Conservation (phyloP, 768 basidiomycete genomes). For the Collybia mongolica region DNA sequence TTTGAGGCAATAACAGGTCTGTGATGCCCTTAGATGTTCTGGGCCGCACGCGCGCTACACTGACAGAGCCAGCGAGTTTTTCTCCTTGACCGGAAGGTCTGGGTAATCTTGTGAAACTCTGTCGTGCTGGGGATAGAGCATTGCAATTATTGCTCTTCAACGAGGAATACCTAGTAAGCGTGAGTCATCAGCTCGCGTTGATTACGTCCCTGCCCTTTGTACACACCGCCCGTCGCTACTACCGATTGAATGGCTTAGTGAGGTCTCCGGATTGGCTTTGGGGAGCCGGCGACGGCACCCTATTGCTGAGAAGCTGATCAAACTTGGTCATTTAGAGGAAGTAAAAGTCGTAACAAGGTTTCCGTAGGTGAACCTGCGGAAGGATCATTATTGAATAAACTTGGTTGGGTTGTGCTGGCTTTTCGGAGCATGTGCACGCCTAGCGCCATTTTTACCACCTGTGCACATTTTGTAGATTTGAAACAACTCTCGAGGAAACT, state of each 20-base stretch:
- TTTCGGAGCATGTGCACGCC: constrained; percentile 33
- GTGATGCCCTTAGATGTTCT: constrained; percentile 91
- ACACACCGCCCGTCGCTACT: constrained; percentile 83
- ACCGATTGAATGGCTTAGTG: constrained; percentile 91
- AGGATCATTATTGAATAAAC: constrained; percentile 62
- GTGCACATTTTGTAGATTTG: constrained; percentile 40
- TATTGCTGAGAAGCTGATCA: constrained; percentile 57
- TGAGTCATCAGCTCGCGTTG: constrained; percentile 90
- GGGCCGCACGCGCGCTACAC: constrained; percentile 87
- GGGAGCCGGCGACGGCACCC: constrained; percentile 51
- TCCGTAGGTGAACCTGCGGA: constrained; percentile 83
- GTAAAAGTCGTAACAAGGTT: constrained; percentile 84
- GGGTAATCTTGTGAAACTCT: constrained; percentile 80
- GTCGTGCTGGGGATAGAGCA: constrained; percentile 86
- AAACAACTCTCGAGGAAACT: constrained; percentile 10
- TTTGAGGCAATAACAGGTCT: constrained; percentile 91
- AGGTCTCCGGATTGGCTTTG: constrained; percentile 79
- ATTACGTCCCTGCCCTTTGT: constrained; percentile 21
- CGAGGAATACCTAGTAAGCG: constrained; percentile 89
- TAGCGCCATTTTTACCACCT: constrained; percentile 40
- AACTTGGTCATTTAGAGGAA: constrained; percentile 85
- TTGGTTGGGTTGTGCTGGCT: constrained; percentile 31
- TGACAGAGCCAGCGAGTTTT: constrained; percentile 78
- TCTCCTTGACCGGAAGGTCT: constrained; percentile 32
- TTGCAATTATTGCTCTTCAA: constrained; percentile 93